Conservation (phyloP, 2,329 filamentous ascomycete genomes). For the Pseudopithomyces chartarum region DNA sequence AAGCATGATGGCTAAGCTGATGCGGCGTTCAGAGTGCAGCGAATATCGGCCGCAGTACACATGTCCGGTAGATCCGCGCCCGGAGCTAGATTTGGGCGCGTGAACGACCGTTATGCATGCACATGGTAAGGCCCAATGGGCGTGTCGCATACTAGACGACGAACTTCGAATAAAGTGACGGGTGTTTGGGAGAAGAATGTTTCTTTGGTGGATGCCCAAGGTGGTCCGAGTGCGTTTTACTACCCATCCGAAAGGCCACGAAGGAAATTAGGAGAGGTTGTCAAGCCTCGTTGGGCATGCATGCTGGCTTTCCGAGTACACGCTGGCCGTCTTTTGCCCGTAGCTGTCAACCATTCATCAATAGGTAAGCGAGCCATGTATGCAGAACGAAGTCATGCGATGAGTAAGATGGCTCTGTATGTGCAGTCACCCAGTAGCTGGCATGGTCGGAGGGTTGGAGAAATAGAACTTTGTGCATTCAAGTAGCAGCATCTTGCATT, state of each 20-base stretch:
- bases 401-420: too few relatives aligned
- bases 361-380: conserved; percentile 16
- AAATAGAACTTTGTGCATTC: conserved; percentile 3
- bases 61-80: not conserved
- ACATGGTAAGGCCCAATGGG: not conserved
- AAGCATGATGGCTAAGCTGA: not conserved
- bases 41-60: not conserved
- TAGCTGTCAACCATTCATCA: not conserved
- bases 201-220: too few relatives aligned
- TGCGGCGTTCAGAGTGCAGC: not conserved
- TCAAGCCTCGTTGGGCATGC: not conserved
- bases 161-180: not conserved
- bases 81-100: not conserved
- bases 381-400: conserved; percentile 23
- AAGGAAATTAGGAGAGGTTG: not conserved
- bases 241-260: not conserved
- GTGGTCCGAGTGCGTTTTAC: too few relatives aligned
- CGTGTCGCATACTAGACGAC: not conserved
- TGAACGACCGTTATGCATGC: not conserved
- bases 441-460: not conserved
- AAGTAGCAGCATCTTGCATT: not conserved
- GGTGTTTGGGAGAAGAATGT: not conserved
- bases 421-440: not conserved
- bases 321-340: not conserved
- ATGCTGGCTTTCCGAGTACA: not conserved